Base-by-base conservation (phyloP, 2,329 filamentous ascomycete genomes). In the Colletotrichum cereale region DNA sequence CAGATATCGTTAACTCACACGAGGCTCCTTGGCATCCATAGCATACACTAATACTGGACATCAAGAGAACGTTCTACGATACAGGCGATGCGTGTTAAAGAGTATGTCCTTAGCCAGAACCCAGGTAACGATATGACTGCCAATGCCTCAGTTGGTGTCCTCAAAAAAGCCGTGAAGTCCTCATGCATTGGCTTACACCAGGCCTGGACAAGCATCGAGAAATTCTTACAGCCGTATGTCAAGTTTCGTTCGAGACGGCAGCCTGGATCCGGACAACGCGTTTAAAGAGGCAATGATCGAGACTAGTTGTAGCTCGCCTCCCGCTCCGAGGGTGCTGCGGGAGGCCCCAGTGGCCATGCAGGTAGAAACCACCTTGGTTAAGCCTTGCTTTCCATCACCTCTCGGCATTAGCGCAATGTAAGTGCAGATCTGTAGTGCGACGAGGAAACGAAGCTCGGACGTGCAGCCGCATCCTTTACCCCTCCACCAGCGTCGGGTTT, bases 321-420 rank as follows among this genome's bases (percentile, higher is more conserved):
- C 38, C 56, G 16, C 24, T 14, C 3, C 7, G 26, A 11, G 11
- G 2, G 38, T 44, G 24, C 56, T 58, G 57, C 40, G 40, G 57
- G 57, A 42, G 38, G 40, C n/a, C 57, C 57, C 40, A 21, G 18
- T 47, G 38, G n/a, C 12, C 61, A 53, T 31, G 48, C 36, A 53
- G n/a, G 36, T 21, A 18, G 8, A n/a, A 2, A 6, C 18, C 7
- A 42, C n/a, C 48, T 21, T 24, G 24, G 36, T 5, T 5, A 53
- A 34, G 48, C 11, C 16, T 53, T 36, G 48, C 44, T 52, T 26
- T 2, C 26, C 14, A 53, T 31, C 36, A 24, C 34, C 14, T 63
- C 48, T 42, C 48, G 24, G 18, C 34, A 40, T 47, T 38, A 29
- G 24, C 24, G 26, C 48, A 7, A 29, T n/a, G 34, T 18, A 11